Evolutionary conservation across 225 moss, liverwort and hornwort genomes (phyloP).

Genomic region (Pseudoscleropodium purum): DNA sequence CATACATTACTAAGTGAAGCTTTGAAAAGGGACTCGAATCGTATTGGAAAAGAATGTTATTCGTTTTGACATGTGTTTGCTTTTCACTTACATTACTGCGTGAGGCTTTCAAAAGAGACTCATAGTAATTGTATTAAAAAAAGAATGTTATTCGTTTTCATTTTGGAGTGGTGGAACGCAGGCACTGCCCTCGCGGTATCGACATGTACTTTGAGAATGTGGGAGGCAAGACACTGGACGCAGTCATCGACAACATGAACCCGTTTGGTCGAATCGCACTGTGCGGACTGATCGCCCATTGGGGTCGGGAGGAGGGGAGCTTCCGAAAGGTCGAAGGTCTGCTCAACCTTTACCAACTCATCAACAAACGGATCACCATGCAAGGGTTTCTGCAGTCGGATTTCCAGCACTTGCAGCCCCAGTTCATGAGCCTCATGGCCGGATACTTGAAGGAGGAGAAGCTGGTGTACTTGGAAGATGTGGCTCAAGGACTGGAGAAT

Average conservation of each 20-base stretch:
- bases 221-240: slow-evolving; percentile 44
- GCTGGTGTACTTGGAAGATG: slow-evolving; percentile 43
- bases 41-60: no score
- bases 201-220: slow-evolving; percentile 62
- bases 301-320: background rate
- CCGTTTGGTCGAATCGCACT: slow-evolving; percentile 34
- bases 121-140: background rate
- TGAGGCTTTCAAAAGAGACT: background rate
- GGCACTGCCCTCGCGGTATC: slow-evolving; percentile 34
- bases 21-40: background rate
- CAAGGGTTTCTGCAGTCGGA: slow-evolving; percentile 47
- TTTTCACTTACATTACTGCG: background rate
- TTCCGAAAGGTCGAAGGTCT: slow-evolving; percentile 1
- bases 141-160: background rate
- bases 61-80: no score
- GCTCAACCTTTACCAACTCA: slow-evolving; percentile 13
- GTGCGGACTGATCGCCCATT: slow-evolving; percentile 34
- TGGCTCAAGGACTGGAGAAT: slow-evolving; percentile 27
- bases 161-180: background rate
- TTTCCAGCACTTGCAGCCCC: slow-evolving; percentile 8
- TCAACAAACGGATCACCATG: slow-evolving; percentile 21
- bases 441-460: slow-evolving; percentile 4
- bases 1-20: background rate
- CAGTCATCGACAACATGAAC: slow-evolving; percentile 41
- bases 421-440: slow-evolving; percentile 19